Evolutionary conservation across 306 rosid genomes (phyloP).

Genomic region (Vigna trinervia): DNA sequence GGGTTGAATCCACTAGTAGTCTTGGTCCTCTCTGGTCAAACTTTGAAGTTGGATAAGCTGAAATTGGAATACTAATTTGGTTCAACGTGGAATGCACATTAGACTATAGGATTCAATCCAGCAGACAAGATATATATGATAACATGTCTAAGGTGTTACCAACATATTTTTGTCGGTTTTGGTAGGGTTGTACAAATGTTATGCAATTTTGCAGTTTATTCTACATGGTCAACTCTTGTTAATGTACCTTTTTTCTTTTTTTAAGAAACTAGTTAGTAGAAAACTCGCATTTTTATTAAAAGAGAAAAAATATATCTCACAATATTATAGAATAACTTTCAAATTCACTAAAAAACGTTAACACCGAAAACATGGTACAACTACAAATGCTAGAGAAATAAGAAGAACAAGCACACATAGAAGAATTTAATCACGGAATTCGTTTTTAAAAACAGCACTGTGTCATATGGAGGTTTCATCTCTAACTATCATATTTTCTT

Average conservation of each 20-base stretch:
- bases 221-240: background rate
- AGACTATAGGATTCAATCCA: constrained; percentile 3
- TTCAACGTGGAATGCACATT: constrained; percentile 36
- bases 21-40: background rate
- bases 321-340: too few relatives aligned
- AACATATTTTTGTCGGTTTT: constrained; percentile 8
- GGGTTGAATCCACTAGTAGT: background rate
- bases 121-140: constrained; percentile 18
- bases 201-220: background rate
- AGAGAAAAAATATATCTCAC: too few relatives aligned
- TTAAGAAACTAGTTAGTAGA: too few relatives aligned
- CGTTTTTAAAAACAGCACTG: background rate
- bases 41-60: background rate
- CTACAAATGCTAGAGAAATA: too few relatives aligned
- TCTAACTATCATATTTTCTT: constrained; percentile 33
- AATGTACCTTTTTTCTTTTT: too few relatives aligned
- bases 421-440: background rate
- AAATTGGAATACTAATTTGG: background rate
- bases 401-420: too few relatives aligned
- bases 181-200: background rate
- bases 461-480: background rate
- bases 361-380: too few relatives aligned
- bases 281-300: too few relatives aligned
- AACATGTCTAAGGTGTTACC: constrained; percentile 20
- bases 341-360: too few relatives aligned